Evolutionary conservation across 2,329 filamentous ascomycete genomes (phyloP), one percentile per base, ranked within the genome.

Genomic region (Uncinocarpus reesii): DNA sequence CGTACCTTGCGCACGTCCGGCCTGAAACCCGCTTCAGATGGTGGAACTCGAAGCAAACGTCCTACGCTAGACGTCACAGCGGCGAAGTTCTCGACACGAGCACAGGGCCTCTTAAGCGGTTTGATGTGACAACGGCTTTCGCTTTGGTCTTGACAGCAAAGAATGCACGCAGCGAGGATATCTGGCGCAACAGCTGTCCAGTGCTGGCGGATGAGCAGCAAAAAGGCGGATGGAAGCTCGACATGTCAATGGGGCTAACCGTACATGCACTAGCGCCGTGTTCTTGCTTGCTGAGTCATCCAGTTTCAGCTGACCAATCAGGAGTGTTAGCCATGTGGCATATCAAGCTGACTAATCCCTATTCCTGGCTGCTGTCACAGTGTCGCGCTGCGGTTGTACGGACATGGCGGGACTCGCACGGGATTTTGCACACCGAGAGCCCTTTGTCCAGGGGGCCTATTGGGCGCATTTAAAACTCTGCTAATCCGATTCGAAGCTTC

Each of bases 1-100:
- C 52, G 49, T 53, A 53, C 52, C 52, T 53, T 53, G 49, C 49
- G 47, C 52, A 50, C 51, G 48, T 48, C 48, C 48, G 47, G 41
- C 26, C 45, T 42, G 37, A 48, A 37, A 48, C 31, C 41, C 45
- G 45, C 45, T 16, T 48, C 46, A 48, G 46, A 48, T 35, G 35
- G 18, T 41, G n/a, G n/a, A 31, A 42, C 34, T 31, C 37, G 45
- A 48, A 36, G 45, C 37, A 41, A 35, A 28, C 34, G 36, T 48
- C 45, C 45, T 41, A 42, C 38, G 37, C 37, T 38, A 42, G 38
- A 42, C 40, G 46, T 42, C 46, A 43, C 38, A 42, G 28, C 26
- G 32, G 46, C 37, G 7, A 37, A 13, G 23, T 4, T 32, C 10
- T 42, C 31, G 34, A 36, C 31, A 23, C 32, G 7, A 18, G 26